A percentile compares a stretch with the other conserved stretches of the same genome.
Evolutionary conservation across 352 stramenopile genomes (phyloP).

Genomic region (Phytopythium delawarense): DNA sequence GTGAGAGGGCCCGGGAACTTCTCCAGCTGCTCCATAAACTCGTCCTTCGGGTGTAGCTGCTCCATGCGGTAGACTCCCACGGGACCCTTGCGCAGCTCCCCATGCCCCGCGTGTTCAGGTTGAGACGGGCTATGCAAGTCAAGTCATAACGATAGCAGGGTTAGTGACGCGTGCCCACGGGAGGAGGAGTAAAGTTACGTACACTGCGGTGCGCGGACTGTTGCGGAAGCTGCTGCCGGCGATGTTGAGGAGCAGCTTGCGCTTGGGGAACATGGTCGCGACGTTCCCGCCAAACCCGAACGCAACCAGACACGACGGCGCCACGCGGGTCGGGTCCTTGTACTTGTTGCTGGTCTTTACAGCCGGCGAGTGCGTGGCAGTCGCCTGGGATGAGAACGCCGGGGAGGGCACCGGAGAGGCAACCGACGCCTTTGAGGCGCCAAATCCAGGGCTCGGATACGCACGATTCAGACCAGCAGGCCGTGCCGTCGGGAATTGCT

Average conservation of each 20-base stretch:
- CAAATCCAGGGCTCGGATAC: background rate
- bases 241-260: slow-evolving; percentile 75
- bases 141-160: background rate
- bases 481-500: slow-evolving; percentile 5
- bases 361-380: slow-evolving; percentile 10
- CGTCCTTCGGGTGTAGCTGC: slow-evolving; percentile 67
- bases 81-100: slow-evolving; percentile 75
- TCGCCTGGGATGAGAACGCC: background rate
- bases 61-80: slow-evolving; percentile 80
- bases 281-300: slow-evolving; percentile 88
- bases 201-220: slow-evolving; percentile 57
- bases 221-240: slow-evolving; percentile 50
- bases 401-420: background rate
- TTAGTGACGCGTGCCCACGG: background rate
- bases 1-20: slow-evolving; percentile 75
- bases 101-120: slow-evolving; percentile 44
- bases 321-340: slow-evolving; percentile 75
- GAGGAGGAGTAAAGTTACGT: slow-evolving; percentile 16
- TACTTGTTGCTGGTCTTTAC: slow-evolving; percentile 66
- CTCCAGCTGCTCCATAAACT: slow-evolving; percentile 64
- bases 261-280: slow-evolving; percentile 88
- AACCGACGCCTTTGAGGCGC: background rate
- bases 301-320: slow-evolving; percentile 67
- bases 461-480: background rate
- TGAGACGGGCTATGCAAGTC: slow-evolving; percentile 33